phyloP scores from a whole-genome alignment of 495 filamentous ascomycete species.

The Baudoinia panamericana region DNA sequence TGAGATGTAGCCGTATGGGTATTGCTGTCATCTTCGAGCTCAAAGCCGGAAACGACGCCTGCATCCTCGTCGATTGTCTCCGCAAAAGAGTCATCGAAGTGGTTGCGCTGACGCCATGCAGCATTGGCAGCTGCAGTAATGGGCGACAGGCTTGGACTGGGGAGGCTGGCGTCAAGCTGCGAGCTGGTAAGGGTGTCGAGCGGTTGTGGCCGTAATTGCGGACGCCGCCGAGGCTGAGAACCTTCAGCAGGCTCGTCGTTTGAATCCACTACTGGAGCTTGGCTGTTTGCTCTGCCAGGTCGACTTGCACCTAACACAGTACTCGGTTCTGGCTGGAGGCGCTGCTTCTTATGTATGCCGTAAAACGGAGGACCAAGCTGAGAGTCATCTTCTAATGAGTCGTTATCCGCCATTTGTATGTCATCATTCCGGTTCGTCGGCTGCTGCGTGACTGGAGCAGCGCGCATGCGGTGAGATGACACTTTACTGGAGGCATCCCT shows the following conservation, averaged over 20 bases:
- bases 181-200: conserved; percentile 44
- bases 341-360: conserved; percentile 9
- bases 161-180: conserved; percentile 77
- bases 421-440: conserved; percentile 7
- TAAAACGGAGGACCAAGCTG: conserved; percentile 17
- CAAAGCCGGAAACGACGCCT: conserved; percentile 21
- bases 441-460: too few relatives aligned
- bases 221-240: not conserved
- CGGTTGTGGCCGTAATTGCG: conserved; percentile 17
- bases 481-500: too few relatives aligned
- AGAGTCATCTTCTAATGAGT: conserved; percentile 14
- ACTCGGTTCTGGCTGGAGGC: not conserved
- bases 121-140: conserved; percentile 67
- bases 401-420: conserved; percentile 10
- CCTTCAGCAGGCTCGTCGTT: conserved; percentile 25
- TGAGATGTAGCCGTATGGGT: conserved; percentile 2
- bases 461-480: too few relatives aligned
- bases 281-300: not conserved
- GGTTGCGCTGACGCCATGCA: conserved; percentile 19
- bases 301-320: conserved; percentile 5
- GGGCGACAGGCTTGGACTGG: conserved; percentile 87
- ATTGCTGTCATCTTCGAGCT: conserved; percentile 10
- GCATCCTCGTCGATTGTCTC: conserved; percentile 22
- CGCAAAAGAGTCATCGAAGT: conserved; percentile 16
- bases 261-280: conserved; percentile 28